Percentiles rank a stretch among this genome's conserved stretches.
These are phyloP conservation scores for Musa balbisiana DNA, from an alignment of 202 grass and related monocot genomes.

Conservation along the genomic window DNA sequence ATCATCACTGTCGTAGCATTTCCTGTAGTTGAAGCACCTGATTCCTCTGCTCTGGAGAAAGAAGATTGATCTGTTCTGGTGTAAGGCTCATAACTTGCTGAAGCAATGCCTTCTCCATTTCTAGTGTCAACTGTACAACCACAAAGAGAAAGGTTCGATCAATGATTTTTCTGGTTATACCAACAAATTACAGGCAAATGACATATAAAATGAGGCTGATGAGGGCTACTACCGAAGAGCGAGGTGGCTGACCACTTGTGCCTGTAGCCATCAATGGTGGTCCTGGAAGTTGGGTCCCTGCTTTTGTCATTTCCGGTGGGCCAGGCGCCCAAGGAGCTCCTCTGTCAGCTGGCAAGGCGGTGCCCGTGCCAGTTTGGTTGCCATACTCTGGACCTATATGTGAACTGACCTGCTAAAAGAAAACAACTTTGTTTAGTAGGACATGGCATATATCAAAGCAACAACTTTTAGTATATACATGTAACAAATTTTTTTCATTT, in stretches of 20 bases:
- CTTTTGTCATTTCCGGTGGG: constrained; percentile 34
- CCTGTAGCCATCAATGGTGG: constrained; percentile 48
- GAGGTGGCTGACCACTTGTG: constrained; percentile 43
- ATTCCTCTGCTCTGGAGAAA: constrained; percentile 83
- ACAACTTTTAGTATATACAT: not conserved
- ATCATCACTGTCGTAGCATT: constrained; percentile 52
- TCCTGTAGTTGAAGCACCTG: constrained; percentile 93
- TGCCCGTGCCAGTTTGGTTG: constrained; percentile 30
- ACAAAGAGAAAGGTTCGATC: constrained; percentile 8
- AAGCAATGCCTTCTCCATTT: constrained; percentile 86
- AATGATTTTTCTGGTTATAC: not conserved
- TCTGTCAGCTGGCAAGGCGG: constrained; percentile 59
- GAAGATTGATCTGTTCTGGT: constrained; percentile 71
- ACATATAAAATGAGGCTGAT: not conserved
- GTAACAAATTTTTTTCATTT: not conserved
- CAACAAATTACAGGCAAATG: not conserved
- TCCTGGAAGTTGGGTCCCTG: constrained; percentile 49
- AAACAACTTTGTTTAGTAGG: constrained; percentile 20
- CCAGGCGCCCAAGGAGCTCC: constrained; percentile 45
- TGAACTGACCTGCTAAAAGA: constrained; percentile 39
- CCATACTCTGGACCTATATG: constrained; percentile 55
- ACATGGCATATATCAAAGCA: not conserved
- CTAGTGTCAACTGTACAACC: constrained; percentile 58
- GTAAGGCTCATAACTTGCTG: constrained; percentile 90
- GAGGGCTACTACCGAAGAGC: constrained; percentile 38